Conservation (phyloP, 1,284 basidiomycete species). For the Rhodotorula sp. region DNA sequence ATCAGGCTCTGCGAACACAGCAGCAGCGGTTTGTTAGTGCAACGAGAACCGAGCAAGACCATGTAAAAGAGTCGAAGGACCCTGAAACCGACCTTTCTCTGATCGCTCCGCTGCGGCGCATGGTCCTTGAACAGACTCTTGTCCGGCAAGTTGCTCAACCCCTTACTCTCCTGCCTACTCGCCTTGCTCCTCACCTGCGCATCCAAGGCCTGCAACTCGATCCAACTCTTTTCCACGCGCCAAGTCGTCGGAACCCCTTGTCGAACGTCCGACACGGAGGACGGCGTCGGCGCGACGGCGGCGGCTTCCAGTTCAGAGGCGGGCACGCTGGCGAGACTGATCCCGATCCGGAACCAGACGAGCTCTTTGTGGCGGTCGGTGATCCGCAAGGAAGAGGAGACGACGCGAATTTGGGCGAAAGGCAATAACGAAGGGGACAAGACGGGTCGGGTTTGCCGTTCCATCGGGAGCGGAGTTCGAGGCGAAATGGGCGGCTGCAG, state of each 20-base stretch:
- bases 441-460: constrained; percentile 1
- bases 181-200: constrained; percentile 60
- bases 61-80: not conserved
- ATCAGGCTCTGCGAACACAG: constrained; percentile 61
- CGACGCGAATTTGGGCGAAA: constrained; percentile 23
- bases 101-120: constrained; percentile 92
- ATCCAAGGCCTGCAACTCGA: constrained; percentile 83
- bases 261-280: constrained; percentile 48
- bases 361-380: constrained; percentile 86
- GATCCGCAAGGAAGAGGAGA: constrained; percentile 58
- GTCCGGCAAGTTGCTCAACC: constrained; percentile 76
- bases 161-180: constrained; percentile 65
- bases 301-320: not conserved
- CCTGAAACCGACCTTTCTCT: constrained; percentile 65
- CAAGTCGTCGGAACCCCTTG: constrained; percentile 53
- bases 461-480: constrained; percentile 2
- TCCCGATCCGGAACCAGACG: constrained; percentile 69
- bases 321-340: constrained; percentile 43
- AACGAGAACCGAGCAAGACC: not conserved
- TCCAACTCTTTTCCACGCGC: constrained; percentile 91
- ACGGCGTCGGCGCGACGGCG: not conserved
- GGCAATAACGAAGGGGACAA: constrained; percentile 38
- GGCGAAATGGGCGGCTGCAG: constrained; percentile 7
- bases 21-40: no score
- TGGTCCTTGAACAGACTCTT: constrained; percentile 93